These are phyloP conservation scores for Backusella liffmaniae DNA, from an alignment of 192 early-diverging fungal genomes.

Conservation along the genomic window DNA sequence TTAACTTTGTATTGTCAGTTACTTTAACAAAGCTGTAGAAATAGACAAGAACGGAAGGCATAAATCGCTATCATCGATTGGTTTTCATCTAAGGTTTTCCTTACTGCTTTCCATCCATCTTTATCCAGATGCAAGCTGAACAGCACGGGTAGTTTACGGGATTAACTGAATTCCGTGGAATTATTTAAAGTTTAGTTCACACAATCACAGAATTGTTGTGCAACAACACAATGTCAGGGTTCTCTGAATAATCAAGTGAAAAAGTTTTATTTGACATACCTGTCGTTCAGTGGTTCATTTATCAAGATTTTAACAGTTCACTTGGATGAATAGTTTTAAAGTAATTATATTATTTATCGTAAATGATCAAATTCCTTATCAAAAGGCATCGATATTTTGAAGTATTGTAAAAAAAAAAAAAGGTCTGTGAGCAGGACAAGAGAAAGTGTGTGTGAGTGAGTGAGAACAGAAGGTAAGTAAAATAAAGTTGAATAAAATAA, in stretches of 20 bases:
- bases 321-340: neutral
- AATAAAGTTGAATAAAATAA: neutral
- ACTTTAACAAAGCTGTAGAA: too few relatives aligned
- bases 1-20: neutral
- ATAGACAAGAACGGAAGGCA: neutral
- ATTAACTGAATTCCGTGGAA: neutral
- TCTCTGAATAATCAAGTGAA: neutral
- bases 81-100: neutral
- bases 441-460: neutral
- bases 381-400: neutral
- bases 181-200: constrained; percentile 5
- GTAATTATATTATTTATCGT: neutral
- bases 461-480: neutral
- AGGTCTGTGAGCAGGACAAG: neutral
- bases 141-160: neutral
- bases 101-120: neutral
- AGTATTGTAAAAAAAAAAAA: neutral
- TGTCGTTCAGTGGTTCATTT: neutral
- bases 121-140: neutral
- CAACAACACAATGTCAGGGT: neutral
- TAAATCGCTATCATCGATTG: neutral
- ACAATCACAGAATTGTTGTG: neutral
- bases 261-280: neutral
- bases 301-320: neutral
- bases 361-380: neutral